Evolutionary conservation across 2,329 filamentous ascomycete genomes (phyloP).

Genomic region (Claviceps pazoutovae): DNA sequence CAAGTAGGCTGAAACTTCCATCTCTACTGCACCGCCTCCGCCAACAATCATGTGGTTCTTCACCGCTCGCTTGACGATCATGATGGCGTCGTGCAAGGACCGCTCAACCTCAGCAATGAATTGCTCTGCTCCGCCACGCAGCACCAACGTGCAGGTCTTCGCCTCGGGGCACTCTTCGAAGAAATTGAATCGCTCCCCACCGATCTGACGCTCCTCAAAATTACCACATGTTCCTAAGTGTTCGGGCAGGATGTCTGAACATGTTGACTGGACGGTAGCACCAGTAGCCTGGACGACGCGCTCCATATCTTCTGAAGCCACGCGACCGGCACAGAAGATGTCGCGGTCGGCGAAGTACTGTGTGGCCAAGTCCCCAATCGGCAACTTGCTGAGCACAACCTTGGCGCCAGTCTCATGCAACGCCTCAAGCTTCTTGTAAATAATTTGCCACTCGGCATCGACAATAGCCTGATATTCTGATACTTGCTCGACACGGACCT

Average conservation of each 20-base stretch:
- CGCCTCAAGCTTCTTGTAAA: slow-evolving; percentile 97
- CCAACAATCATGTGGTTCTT: slow-evolving; percentile 91
- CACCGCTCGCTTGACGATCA: slow-evolving; percentile 98
- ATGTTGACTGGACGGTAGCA: slow-evolving; percentile 84
- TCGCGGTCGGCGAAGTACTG: slow-evolving; percentile 97
- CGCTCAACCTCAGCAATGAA: slow-evolving; percentile 98
- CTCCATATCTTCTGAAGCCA: slow-evolving; percentile 84
- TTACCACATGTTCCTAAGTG: slow-evolving; percentile 81
- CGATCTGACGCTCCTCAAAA: slow-evolving; percentile 95
- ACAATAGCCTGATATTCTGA: slow-evolving; percentile 99
- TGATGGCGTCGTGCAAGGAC: slow-evolving; percentile 95
- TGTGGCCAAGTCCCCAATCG: slow-evolving; percentile 92
- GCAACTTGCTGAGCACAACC: slow-evolving; percentile 92
- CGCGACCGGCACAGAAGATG: slow-evolving; percentile 94
- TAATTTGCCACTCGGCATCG: slow-evolving; percentile 98
- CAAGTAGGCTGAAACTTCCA: slow-evolving; percentile 91
- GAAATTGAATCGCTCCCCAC: slow-evolving; percentile 95
- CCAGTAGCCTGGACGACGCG: slow-evolving; percentile 91
- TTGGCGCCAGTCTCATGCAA: slow-evolving; percentile 88
- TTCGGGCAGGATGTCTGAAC: slow-evolving; percentile 79
- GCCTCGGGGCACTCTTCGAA: slow-evolving; percentile 92
- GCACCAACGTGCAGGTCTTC: slow-evolving; percentile 91
- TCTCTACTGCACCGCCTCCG: slow-evolving; percentile 86
- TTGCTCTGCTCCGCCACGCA: slow-evolving; percentile 92
- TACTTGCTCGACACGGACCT: slow-evolving; percentile 94